Conservation (phyloP, 2,329 filamentous ascomycete species). For the Endothia cerciana region DNA sequence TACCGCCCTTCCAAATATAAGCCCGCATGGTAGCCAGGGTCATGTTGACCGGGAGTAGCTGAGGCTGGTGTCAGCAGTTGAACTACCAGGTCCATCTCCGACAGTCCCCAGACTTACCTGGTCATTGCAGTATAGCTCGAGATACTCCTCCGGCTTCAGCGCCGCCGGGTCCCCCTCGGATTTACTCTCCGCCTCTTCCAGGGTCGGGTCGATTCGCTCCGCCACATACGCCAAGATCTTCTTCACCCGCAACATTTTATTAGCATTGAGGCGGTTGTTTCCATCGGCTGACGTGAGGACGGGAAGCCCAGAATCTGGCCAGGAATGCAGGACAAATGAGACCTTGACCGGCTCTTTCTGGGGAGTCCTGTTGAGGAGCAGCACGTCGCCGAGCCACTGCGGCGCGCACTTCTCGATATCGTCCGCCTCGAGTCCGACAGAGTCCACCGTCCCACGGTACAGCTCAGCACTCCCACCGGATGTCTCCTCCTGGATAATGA, state of each 20-base stretch:
- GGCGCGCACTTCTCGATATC: constrained; percentile 84
- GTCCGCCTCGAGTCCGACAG: constrained; percentile 76
- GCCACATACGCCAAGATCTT: constrained; percentile 93
- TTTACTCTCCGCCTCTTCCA: constrained; percentile 45
- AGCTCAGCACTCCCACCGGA: constrained; percentile 77
- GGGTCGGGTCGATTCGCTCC: constrained; percentile 77
- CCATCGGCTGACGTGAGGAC: constrained; percentile 75
- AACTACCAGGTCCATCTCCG: not conserved
- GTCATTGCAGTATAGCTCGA: constrained; percentile 93
- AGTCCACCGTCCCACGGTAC: constrained; percentile 85
- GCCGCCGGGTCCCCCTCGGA: constrained; percentile 61
- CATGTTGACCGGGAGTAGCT: constrained; percentile 79
- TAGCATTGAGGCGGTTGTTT: constrained; percentile 92
- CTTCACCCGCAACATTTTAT: constrained; percentile 92
- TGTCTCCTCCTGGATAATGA: constrained; percentile 72
- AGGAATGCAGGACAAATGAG: constrained; percentile 89
- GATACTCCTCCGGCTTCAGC: constrained; percentile 84
- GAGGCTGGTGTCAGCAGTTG: constrained; percentile 20
- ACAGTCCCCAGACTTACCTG: constrained; percentile 61
- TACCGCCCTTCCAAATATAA: constrained; percentile 93
- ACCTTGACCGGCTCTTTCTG: constrained; percentile 93
- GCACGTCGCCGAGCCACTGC: constrained; percentile 88
- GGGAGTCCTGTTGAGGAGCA: constrained; percentile 81
- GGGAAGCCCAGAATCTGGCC: constrained; percentile 69
- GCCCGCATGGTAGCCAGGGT: constrained; percentile 91